Conservation (phyloP, 2,329 filamentous ascomycete species). For the Tetracladium maxilliforme region DNA sequence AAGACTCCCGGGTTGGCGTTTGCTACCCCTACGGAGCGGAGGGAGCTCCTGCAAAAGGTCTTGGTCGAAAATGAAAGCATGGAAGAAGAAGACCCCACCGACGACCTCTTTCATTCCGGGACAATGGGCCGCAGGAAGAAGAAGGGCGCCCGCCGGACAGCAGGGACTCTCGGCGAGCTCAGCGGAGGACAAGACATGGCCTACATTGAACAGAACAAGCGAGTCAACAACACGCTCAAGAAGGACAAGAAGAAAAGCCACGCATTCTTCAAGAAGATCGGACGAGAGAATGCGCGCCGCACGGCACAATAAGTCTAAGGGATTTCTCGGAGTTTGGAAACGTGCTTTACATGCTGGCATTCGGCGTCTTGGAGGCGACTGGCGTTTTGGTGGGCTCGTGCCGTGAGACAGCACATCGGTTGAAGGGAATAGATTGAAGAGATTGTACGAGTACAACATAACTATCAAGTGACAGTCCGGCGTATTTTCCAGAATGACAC, state of each 20-base stretch:
- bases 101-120: constrained; percentile 42
- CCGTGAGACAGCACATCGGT: no score
- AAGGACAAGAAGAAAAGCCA: constrained; percentile 41
- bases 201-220: constrained; percentile 76
- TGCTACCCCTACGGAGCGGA: constrained; percentile 61
- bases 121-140: constrained; percentile 34
- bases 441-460: no score
- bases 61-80: constrained; percentile 74
- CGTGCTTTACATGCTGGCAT: no score
- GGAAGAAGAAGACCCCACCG: constrained; percentile 55
- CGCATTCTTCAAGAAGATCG: constrained; percentile 53
- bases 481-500: no score
- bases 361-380: no score
- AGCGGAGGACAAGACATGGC: constrained; percentile 94
- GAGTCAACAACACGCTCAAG: constrained; percentile 51
- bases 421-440: no score
- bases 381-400: no score
- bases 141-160: constrained; percentile 58
- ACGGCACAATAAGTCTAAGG: no score
- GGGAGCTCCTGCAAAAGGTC: constrained; percentile 78
- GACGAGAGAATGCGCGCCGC: no score
- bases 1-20: constrained; percentile 70
- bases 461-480: no score
- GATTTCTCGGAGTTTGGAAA: no score
- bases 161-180: constrained; percentile 71